A percentile compares a stretch with the other conserved stretches of the same genome.
phyloP scores from a whole-genome alignment of 2,329 filamentous ascomycete genomes.

The Aspergillus fructus region DNA sequence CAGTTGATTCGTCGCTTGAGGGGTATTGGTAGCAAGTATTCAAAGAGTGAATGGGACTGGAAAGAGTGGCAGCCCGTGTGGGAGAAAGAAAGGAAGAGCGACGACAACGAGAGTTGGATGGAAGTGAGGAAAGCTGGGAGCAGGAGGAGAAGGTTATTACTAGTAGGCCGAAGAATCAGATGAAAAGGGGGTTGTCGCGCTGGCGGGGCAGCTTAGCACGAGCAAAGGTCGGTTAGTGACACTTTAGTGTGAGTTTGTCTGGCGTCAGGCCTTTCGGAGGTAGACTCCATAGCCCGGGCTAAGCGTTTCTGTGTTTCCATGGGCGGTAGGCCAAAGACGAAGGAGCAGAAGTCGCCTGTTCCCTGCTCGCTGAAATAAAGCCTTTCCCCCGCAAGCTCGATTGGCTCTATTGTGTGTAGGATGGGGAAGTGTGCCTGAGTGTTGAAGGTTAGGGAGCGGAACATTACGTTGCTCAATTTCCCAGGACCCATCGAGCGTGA shows the following conservation, averaged over 20 bases:
- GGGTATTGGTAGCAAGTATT: background rate
- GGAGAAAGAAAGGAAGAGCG: constrained; percentile 20
- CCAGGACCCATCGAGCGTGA: background rate
- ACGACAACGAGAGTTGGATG: constrained; percentile 10
- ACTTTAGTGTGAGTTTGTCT: no score
- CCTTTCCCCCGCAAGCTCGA: background rate
- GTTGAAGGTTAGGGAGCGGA: background rate
- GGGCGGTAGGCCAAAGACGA: background rate
- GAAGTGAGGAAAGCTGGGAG: background rate
- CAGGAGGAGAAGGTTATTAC: background rate
- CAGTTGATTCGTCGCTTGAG: constrained; percentile 3
- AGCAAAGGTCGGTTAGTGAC: background rate
- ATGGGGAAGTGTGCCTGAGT: background rate
- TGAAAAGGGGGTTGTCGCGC: background rate
- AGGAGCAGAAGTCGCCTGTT: background rate
- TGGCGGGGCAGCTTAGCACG: background rate
- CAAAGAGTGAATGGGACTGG: constrained; percentile 35
- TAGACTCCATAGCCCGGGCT: background rate
- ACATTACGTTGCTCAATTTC: constrained; percentile 8
- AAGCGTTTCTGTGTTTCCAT: background rate
- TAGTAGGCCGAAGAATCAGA: background rate
- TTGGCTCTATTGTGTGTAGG: background rate
- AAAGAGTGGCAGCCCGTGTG: constrained; percentile 37
- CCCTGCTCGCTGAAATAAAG: background rate
- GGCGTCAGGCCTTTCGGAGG: no score